phyloP scores from a whole-genome alignment of 2,329 filamentous ascomycete genomes.

The Beauveria rudraprayagi region DNA sequence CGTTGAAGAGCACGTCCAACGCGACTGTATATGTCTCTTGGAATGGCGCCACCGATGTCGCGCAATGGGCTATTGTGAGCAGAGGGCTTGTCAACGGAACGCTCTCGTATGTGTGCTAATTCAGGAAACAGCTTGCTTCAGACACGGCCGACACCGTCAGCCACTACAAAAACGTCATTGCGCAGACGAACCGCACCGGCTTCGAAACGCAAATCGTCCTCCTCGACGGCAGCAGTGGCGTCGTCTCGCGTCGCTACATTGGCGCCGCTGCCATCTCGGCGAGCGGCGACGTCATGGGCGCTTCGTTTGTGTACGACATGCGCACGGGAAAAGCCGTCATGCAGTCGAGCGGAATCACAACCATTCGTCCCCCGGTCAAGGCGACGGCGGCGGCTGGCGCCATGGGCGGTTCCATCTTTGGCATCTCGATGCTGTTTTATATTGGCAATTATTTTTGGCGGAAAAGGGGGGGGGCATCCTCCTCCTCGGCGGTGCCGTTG shows the following conservation, averaged over 20 bases:
- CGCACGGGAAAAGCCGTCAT: constrained; percentile 18
- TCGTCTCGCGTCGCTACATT: constrained; percentile 17
- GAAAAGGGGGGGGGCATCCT: background rate
- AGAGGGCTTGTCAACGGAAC: too few species aligned
- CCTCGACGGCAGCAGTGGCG: background rate
- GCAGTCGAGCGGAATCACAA: constrained; percentile 16
- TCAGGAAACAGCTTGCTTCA: constrained; percentile 15
- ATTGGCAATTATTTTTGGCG: constrained; percentile 12
- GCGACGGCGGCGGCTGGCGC: constrained; percentile 8
- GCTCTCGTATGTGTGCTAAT: constrained; percentile 17
- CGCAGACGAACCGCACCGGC: constrained; percentile 18
- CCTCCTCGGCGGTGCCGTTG: background rate
- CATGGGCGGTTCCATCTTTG: constrained; percentile 13
- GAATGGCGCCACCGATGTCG: constrained; percentile 25
- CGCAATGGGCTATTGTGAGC: constrained; percentile 22
- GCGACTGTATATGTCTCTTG: constrained; percentile 22
- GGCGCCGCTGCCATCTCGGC: constrained; percentile 19
- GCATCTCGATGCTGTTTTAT: constrained; percentile 11
- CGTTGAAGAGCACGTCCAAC: constrained; percentile 17
- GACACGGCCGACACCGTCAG: constrained; percentile 16
- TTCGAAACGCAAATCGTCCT: constrained; percentile 21
- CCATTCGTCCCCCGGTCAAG: constrained; percentile 11
- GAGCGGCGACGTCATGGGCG: constrained; percentile 19
- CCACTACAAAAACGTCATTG: constrained; percentile 18
- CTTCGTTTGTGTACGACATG: constrained; percentile 21